These are phyloP conservation scores for Aspergillus proliferans DNA, from an alignment of 2,329 filamentous ascomycete species.

Conservation along the genomic window DNA sequence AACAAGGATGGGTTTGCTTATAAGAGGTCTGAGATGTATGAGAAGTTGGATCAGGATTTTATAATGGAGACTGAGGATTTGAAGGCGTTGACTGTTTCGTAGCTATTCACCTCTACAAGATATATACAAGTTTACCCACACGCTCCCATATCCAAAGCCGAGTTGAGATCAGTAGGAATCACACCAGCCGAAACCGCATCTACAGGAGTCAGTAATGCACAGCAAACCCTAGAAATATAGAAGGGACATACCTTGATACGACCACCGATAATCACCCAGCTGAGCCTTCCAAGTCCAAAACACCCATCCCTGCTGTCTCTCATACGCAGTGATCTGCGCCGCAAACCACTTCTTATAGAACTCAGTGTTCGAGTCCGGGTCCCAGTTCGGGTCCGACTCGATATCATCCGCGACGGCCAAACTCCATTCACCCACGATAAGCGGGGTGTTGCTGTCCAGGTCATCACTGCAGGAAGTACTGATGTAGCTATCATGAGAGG, in stretches of 20 bases:
- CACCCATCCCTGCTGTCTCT: constrained; percentile 48
- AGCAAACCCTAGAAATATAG: constrained; percentile 25
- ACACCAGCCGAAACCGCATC: constrained; percentile 37
- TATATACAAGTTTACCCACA: background rate
- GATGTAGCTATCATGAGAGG: constrained; percentile 47
- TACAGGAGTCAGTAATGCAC: constrained; percentile 41
- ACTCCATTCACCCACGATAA: constrained; percentile 56
- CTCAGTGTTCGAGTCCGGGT: constrained; percentile 34
- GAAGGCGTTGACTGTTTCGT: background rate
- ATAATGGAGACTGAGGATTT: background rate
- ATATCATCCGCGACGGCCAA: constrained; percentile 47
- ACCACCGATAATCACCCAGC: constrained; percentile 31
- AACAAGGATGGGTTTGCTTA: background rate
- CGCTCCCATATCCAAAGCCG: background rate
- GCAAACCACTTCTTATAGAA: constrained; percentile 56
- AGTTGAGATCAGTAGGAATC: constrained; percentile 30
- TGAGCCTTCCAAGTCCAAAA: constrained; percentile 58
- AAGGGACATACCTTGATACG: constrained; percentile 18
- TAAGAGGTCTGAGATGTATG: background rate
- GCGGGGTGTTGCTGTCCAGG: constrained; percentile 39
- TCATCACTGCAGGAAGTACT: constrained; percentile 45
- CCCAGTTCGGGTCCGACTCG: constrained; percentile 42
- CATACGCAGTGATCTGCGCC: constrained; percentile 51
- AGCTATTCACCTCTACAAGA: background rate
- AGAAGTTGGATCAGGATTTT: background rate